Conservation (phyloP, 768 basidiomycete species). For the Pholiota conissans region DNA sequence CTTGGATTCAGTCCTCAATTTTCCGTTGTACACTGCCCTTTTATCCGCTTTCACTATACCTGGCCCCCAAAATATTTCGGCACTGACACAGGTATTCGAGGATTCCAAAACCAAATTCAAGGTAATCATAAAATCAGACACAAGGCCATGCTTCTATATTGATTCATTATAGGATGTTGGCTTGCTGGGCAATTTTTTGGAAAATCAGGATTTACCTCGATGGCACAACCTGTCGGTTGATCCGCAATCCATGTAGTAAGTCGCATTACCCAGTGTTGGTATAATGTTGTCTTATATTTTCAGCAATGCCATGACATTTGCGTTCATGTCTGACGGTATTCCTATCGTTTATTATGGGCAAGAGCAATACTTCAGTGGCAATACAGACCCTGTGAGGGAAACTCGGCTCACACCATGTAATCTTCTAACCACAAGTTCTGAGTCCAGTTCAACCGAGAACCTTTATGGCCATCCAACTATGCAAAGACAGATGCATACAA, state of each 20-base stretch:
- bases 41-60: conserved; percentile 70
- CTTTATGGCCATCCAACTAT: conserved; percentile 72
- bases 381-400: conserved; percentile 58
- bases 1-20: conserved; percentile 73
- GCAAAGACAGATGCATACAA: conserved; percentile 56
- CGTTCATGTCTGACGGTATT: conserved; percentile 80
- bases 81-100: conserved; percentile 48
- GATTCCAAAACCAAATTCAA: conserved; percentile 56
- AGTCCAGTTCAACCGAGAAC: conserved; percentile 67
- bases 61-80: conserved; percentile 63
- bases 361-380: conserved; percentile 70
- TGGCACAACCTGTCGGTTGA: conserved; percentile 76
- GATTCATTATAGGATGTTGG: conserved; percentile 32
- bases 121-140: conserved; percentile 22
- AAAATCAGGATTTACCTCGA: conserved; percentile 76
- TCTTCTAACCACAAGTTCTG: not conserved
- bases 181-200: conserved; percentile 73
- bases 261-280: conserved; percentile 5
- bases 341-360: conserved; percentile 84
- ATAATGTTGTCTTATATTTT: not conserved
- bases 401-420: not conserved
- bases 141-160: not conserved
- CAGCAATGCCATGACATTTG: conserved; percentile 75
- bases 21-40: conserved; percentile 66
- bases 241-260: conserved; percentile 67